Base-by-base conservation (phyloP, 2,329 filamentous ascomycete genomes). In the Aspergillus carbonarius region DNA sequence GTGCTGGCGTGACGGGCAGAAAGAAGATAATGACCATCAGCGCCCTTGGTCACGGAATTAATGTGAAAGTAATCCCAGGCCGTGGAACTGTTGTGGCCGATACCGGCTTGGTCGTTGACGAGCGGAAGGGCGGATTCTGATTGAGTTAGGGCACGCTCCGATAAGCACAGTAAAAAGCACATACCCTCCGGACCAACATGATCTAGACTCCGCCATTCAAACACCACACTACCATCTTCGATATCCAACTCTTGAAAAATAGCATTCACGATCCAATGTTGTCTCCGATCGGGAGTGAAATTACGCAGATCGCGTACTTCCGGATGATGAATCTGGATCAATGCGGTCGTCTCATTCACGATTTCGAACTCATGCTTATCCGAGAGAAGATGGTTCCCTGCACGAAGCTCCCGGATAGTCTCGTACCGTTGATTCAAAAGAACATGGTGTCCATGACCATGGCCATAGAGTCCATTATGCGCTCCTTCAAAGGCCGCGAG, bases 361-460 rank as follows among this genome's bases (percentile, higher is more conserved):
- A 54, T 27, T 25, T 44, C 32, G 25, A 54, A 54, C 52, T 54
- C 52, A 20, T 54, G 52, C 7, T 20, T 17, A 6, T 37, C 18
- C 9, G 40, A 30, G 15, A 54, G 17, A 3, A 37, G 52, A 35
- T 54, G 52, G 10, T 34, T 44, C 4, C 39, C 57, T 37, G 79
- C 81, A 1, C 78, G 74, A 2, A 84, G 72, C 60, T 81, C 78
- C 1, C 75, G 74, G 40, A 84, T 77, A 0, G 79, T 80, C 65
- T 83, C 77, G 60, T 85, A 85, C 52, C 80, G 75, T 62, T 81
- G 72, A 60, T 83, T 73, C 50, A 85, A 59, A 20, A 85, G 74
- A 2, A 78, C 81, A 52, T 77, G 74, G 55, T 82, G 80, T 1
- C 82, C 82, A 54, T 83, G 79, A 0, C 81, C 81, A 60, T 81